Evolutionary conservation across 257 asterid species (phyloP), one percentile per base, ranked within the genome.

Genomic region (Plectranthus barbatus): DNA sequence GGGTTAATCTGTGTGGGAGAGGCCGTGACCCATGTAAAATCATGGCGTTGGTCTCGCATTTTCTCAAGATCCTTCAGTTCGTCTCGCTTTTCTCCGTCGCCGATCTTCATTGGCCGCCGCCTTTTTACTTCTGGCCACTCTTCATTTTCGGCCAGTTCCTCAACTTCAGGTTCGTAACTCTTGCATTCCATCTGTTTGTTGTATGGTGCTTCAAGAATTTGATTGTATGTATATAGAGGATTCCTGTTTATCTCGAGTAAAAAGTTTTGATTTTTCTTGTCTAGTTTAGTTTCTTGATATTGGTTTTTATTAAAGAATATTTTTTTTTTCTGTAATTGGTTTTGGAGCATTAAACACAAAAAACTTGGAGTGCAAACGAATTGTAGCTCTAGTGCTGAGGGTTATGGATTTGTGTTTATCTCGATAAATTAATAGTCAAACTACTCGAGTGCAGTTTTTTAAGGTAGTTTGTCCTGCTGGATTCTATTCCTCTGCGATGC

Each of bases 41-140:
- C 48, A 93, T 93, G 99, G 92, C 97, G 5, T 2, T 72, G 72
- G 85, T 78, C 11, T 72, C 99, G 62, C 95, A 93, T 67, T 70
- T 78, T 18, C 79, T 93, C 11, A 93, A 93, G 82, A 39, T 83
- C 20, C 23, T 90, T 41, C 99, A 93, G 72, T 75, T 90, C 67
- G 5, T 76, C 5, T 81, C 96, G 51, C 78, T 93, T 2, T 71
- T 72, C 7, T 78, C 90, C 2, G 99, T 93, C 17, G 83, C 96
- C 59, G 67, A 82, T 13, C 69, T 90, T 46, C 81, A 84, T n/a
- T 90, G 97, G 95, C 97, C 99, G 49, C 99, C 96, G 48, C 95
- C 97, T 0, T 24, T 85, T 74, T 89, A 79, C 80, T 89, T 89
- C 76, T 92, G 95, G 93, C 89, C 85, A 14, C 91, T 89, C 64